A percentile compares a stretch with the other conserved stretches of the same genome.
These are phyloP conservation scores for Tilletia walkeri DNA, from an alignment of 1,284 basidiomycete genomes.

Conservation along the genomic window DNA sequence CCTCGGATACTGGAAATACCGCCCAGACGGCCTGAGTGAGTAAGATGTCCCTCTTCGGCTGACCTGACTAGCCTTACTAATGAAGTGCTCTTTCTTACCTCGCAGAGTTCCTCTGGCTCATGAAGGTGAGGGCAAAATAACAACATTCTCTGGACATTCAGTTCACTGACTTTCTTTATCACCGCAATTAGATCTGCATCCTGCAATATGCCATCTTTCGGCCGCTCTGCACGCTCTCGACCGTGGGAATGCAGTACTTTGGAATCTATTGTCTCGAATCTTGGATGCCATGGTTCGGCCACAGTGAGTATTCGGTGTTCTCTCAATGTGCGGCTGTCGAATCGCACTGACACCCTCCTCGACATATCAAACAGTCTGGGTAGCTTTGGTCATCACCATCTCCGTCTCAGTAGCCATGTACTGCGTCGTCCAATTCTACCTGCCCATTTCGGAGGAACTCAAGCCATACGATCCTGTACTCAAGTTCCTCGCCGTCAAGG, in stretches of 20 bases:
- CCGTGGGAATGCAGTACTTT: conserved; percentile 67
- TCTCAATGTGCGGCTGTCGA: no score
- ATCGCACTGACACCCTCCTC: background rate
- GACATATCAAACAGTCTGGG: conserved; percentile 34
- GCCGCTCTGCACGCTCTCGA: conserved; percentile 66
- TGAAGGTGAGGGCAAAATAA: conserved; percentile 60
- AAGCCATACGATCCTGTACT: conserved; percentile 67
- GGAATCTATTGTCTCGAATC: conserved; percentile 72
- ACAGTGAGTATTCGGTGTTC: conserved; percentile 56
- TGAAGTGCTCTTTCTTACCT: conserved; percentile 52
- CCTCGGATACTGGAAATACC: conserved; percentile 65
- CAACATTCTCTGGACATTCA: no score
- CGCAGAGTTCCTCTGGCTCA: conserved; percentile 68
- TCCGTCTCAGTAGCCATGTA: conserved; percentile 77
- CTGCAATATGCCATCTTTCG: conserved; percentile 75
- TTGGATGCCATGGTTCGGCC: conserved; percentile 70
- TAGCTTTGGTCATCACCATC: conserved; percentile 66
- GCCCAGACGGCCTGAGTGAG: conserved; percentile 57
- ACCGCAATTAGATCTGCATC: conserved; percentile 62
- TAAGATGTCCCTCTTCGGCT: background rate
- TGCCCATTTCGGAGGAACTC: conserved; percentile 64
- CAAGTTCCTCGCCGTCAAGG: conserved; percentile 68
- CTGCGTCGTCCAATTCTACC: conserved; percentile 72
- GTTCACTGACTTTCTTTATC: no score
- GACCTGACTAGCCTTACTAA: conserved; percentile 58